Evolutionary conservation across 106 monocot species (phyloP), one percentile per base, ranked within the genome.

Genomic region (Dioscorea alata): DNA sequence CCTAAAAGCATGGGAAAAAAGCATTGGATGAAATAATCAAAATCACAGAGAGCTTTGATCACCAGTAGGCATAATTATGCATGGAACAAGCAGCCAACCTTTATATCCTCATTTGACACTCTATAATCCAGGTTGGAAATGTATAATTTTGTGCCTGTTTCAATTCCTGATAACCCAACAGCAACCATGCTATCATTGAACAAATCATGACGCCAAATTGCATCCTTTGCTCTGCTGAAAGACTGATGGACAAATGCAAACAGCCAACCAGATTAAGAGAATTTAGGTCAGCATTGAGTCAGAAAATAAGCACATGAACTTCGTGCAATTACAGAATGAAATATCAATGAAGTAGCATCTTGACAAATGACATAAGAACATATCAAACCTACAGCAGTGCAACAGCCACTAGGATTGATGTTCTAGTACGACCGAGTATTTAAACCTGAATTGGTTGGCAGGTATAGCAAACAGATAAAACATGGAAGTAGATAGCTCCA

Each of bases 51-150:
- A 33, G 6, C 48, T 32, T 52, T 19, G 56, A 53, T 20, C 15
- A 33, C 51, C 22, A 57, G n/a, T 10, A 18, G 34, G 10, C 13
- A 28, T 32, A 60, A 49, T 52, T 53, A 3, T 25, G 31, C 24
- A 52, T 63, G 63, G 52, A 15, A 61, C 69, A 59, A 56, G 52
- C 59, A 73, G 72, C 68, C 64, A 70, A 99, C 97, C 92, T 90
- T 89, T 61, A 99, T 90, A 85, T 99, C 97, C 60, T 92, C 89
- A 81, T 87, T 99, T 57, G 92, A 87, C 24, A 99, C 97, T 66
- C 97, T 80, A 77, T 83, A 85, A 78, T 99, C 92, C 78, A 99
- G 85, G 73, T 99, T 99, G 52, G 97, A 99, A 71, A 99, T 79
- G 74, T 92, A 99, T 13, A 99, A 64, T 64, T 99, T 99, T 72